Base-by-base conservation (phyloP, 2,329 filamentous ascomycete genomes). In the Xylariaceae sp. region DNA sequence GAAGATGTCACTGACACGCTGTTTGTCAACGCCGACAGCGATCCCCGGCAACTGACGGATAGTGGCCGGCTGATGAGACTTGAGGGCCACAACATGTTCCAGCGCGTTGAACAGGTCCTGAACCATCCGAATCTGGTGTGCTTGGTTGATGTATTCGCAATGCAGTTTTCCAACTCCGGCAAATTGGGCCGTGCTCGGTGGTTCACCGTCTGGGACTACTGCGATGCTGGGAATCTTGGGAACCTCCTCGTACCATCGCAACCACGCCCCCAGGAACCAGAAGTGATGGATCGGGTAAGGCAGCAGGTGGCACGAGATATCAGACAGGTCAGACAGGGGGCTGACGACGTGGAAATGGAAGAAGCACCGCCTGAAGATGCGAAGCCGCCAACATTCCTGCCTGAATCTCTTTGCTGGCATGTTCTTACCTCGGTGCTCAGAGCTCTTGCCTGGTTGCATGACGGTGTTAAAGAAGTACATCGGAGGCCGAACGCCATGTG, bases 401-500 rank as follows among this genome's bases (percentile, higher is more conserved):
- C 81, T 0, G 82, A 84, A 64, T 73, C 75, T 2, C 71, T 84
- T 10, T 81, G 80, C 62, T 85, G 82, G 82, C 81, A 84, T 65
- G 80, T 84, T 7, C 72, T 80, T 10, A 67, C 73, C 9, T 78
- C 76, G 6, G 68, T 83, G 51, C 69, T 79, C 11, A 73, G 74
- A n/a, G 80, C 80, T 2, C 73, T 84, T 45, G 69, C 77, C 35
- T 83, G 78, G 74, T 69, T 84, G 17, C 82, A 85, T 66, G 76
- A 81, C 50, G 82, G 82, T 13, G 69, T 55, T 68, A 69, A 3
- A 64, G 72, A 64, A 4, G 17, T 67, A 10, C 62, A 65, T 34
- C 55, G 68, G 44, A 52, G 56, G 44, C 35, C 59, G 7, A 15
- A 56, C n/a, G 55, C 55, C 4, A 3, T 9, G 11, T 65, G 55